These are phyloP conservation scores for Arthrobotrys conoides DNA, from an alignment of 2,329 filamentous ascomycete species.

Conservation along the genomic window DNA sequence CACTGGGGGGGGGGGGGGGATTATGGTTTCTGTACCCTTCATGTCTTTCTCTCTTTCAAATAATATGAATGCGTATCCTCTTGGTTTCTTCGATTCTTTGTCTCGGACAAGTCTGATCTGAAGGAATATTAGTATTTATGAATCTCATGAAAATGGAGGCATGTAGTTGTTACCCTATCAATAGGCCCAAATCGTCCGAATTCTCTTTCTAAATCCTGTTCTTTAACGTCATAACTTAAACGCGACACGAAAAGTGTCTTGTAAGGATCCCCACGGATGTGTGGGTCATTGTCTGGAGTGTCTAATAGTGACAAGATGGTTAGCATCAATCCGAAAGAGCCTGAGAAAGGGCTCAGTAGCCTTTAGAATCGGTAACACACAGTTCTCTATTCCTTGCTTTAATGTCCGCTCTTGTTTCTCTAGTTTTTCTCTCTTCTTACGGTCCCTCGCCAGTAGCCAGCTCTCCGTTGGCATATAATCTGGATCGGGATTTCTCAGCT, in stretches of 20 bases:
- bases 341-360: not conserved
- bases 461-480: conserved; percentile 87
- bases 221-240: conserved; percentile 88
- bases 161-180: conserved; percentile 78
- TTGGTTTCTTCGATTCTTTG: conserved; percentile 84
- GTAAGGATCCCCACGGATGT: conserved; percentile 92
- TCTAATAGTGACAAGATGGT: conserved; percentile 70
- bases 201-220: conserved; percentile 90
- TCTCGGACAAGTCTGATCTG: conserved; percentile 91
- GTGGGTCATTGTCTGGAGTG: conserved; percentile 85
- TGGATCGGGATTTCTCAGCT: conserved; percentile 81
- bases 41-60: conserved; percentile 98
- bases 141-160: conserved; percentile 7
- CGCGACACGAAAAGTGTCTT: conserved; percentile 94
- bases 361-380: conserved; percentile 68
- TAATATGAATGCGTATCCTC: conserved; percentile 95
- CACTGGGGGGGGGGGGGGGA: conserved; percentile 66
- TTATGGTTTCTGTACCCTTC: conserved; percentile 84
- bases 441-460: conserved; percentile 89
- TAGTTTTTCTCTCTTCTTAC: conserved; percentile 85
- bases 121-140: conserved; percentile 53
- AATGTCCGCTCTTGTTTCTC: conserved; percentile 76
- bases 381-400: conserved; percentile 76
- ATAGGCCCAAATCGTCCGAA: conserved; percentile 95
- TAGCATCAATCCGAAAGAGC: conserved; percentile 46